These are phyloP conservation scores for Harringtonia lauricola DNA, from an alignment of 2,329 filamentous ascomycete species.

Conservation along the genomic window DNA sequence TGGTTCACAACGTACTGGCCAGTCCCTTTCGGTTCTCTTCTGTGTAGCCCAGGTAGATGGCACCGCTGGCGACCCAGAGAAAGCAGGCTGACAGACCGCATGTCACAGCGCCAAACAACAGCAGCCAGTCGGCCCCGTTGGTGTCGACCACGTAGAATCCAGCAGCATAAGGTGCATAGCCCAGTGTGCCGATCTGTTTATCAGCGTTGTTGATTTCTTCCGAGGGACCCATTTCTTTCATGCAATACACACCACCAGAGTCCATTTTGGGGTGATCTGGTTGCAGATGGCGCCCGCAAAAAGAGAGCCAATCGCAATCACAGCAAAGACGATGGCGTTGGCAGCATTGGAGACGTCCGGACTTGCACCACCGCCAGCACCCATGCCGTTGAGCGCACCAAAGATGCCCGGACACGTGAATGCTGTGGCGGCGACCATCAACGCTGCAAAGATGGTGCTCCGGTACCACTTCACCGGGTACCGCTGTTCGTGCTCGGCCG, in stretches of 20 bases:
- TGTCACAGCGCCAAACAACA: slow-evolving; percentile 3
- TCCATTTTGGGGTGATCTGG: slow-evolving; percentile 3
- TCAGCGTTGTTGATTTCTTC: background rate
- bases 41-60: slow-evolving; percentile 9
- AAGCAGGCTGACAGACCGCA: slow-evolving; percentile 6
- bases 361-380: slow-evolving; percentile 12
- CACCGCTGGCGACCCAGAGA: slow-evolving; percentile 9
- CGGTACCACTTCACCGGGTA: slow-evolving; percentile 3
- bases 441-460: slow-evolving; percentile 3
- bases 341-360: slow-evolving; percentile 5
- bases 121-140: slow-evolving; percentile 3
- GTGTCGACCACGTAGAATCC: slow-evolving; percentile 5
- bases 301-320: background rate
- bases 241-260: slow-evolving; percentile 1
- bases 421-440: slow-evolving; percentile 8
- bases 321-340: slow-evolving; percentile 6
- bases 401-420: slow-evolving; percentile 23
- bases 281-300: slow-evolving; percentile 5
- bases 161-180: slow-evolving; percentile 3
- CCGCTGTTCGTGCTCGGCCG: too few species aligned
- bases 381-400: slow-evolving; percentile 16
- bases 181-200: slow-evolving; percentile 4
- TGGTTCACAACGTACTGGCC: slow-evolving; percentile 1
- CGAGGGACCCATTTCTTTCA: background rate
- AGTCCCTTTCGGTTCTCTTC: slow-evolving; percentile 10